These are phyloP conservation scores for Aristolochia californica DNA, from an alignment of 164 flowering plant genomes.

Conservation along the genomic window DNA sequence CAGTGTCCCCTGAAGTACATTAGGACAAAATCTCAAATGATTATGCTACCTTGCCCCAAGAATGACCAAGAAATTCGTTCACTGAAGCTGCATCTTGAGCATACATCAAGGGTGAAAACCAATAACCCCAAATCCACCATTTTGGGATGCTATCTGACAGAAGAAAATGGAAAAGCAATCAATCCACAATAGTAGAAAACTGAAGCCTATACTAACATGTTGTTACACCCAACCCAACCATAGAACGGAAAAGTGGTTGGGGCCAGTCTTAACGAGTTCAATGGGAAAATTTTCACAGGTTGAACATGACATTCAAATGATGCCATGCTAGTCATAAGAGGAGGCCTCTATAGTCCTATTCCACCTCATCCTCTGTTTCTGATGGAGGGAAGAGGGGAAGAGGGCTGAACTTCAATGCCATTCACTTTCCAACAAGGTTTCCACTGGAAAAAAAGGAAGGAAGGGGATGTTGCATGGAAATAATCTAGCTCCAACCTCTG, in stretches of 20 bases:
- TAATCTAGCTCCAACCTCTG: constrained; percentile 44
- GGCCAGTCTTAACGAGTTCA: not conserved
- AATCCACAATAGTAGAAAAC: not conserved
- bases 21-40: not conserved
- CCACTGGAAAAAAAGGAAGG: too few species aligned
- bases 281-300: too few species aligned
- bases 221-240: not conserved
- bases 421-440: too few species aligned
- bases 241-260: not conserved
- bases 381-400: too few species aligned
- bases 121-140: constrained; percentile 99
- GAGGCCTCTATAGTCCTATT: too few species aligned
- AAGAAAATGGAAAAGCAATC: constrained; percentile 7
- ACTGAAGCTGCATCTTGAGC: constrained; percentile 91
- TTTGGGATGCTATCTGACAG: constrained; percentile 67
- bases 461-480: too few species aligned
- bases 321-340: too few species aligned
- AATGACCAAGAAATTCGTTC: constrained; percentile 92
- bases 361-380: too few species aligned
- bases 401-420: too few species aligned
- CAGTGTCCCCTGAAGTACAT: too few species aligned
- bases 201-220: not conserved
- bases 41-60: constrained; percentile 74
- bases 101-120: constrained; percentile 95
- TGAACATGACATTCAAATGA: too few species aligned